These are phyloP conservation scores for Venustampulla echinocandica DNA, from an alignment of 495 filamentous ascomycete genomes.

Conservation along the genomic window DNA sequence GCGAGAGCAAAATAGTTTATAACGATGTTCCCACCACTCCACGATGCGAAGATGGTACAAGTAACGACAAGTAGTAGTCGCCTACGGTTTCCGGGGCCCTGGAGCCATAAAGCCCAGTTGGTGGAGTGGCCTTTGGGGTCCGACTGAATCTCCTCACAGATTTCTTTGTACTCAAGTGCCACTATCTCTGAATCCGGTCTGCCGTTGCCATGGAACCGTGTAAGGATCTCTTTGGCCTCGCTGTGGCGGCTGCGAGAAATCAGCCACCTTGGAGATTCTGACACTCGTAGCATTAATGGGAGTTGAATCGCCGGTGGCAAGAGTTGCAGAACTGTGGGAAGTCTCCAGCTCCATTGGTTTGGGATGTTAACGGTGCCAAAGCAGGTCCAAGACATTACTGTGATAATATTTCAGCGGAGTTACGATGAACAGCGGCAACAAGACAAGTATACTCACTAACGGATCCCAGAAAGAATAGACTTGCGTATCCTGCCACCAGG, in stretches of 20 bases:
- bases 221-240: slow-evolving; percentile 29
- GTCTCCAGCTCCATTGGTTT: slow-evolving; percentile 35
- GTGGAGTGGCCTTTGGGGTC: slow-evolving; percentile 36
- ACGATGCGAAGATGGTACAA: neutral
- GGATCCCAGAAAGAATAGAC: neutral
- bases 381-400: neutral
- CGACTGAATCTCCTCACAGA: slow-evolving; percentile 34
- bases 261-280: slow-evolving; percentile 26
- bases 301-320: slow-evolving; percentile 22
- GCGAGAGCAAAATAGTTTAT: slow-evolving; percentile 47
- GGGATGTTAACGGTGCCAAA: neutral
- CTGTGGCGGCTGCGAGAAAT: slow-evolving; percentile 13
- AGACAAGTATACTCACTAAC: neutral
- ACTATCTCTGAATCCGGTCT: slow-evolving; percentile 19
- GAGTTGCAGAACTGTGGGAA: slow-evolving; percentile 35
- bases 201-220: slow-evolving; percentile 37
- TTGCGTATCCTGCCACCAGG: neutral
- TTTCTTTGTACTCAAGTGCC: slow-evolving; percentile 38
- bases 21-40: slow-evolving; percentile 45
- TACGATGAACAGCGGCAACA: neutral
- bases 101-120: slow-evolving; percentile 40
- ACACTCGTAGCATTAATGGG: slow-evolving; percentile 3
- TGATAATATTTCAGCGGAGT: neutral
- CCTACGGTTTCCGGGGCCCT: slow-evolving; percentile 9
- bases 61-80: neutral